Evolutionary conservation across 768 basidiomycete genomes (phyloP), one percentile per base, ranked within the genome.

Genomic region (Scleroderma bovista): DNA sequence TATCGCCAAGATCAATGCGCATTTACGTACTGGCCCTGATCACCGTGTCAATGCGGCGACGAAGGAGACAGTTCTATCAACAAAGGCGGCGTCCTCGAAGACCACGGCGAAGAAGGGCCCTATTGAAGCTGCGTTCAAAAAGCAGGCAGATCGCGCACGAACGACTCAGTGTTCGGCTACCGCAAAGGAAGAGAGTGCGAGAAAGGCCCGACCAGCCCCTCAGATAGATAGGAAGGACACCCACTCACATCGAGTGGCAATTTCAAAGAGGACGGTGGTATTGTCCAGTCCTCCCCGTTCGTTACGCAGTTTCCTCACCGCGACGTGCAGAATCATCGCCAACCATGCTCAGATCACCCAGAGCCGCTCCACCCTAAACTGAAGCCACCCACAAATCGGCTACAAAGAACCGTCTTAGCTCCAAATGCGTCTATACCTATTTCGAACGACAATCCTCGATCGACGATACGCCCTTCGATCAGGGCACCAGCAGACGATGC

Each of bases 1-100:
- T 48, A 88, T 91, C 49, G 88, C 88, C 3, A 85, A 81, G 57
- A 80, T 86, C 26, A 91, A 91, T 55, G 88, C 88, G 38, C 78
- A 78, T 0, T 71, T 73, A 31, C 78, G 86, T 12, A 15, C 53
- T 9, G n/a, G 50, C 33, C 7, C 29, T 5, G 48, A 54, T 16
- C 54, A 38, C 24, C 47, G 26, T 29, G 26, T 29, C 26, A 29
- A 29, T 29, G 26, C 5, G 26, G 26, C 26, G 26, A 29, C 9
- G n/a, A n/a, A n/a, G 26, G 26, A 29, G 26, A 29, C 26, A 29
- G 26, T 29, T 9, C 26, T 41, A 20, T 34, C 16, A 15, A 22
- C 7, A 24, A 36, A 36, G 26, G 19, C 11, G 32, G 43, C 31
- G 26, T 29, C 39, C 52, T 2, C 57, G 54, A 20, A 62, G 53